Evolutionary conservation across 306 rosid genomes (phyloP).

Genomic region (Malus asiatica): DNA sequence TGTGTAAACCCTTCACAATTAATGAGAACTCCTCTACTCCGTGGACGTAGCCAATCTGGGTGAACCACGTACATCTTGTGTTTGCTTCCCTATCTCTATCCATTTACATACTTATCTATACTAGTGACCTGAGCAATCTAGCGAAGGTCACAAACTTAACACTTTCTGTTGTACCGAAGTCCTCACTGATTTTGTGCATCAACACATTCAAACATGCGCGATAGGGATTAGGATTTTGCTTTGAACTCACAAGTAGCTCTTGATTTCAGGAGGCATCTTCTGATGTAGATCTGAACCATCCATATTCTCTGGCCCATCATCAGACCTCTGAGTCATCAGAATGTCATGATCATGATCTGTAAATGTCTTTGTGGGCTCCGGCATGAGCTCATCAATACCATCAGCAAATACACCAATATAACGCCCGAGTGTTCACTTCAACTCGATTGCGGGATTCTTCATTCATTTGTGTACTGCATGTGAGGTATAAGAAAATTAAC

Average conservation of each 20-base stretch:
- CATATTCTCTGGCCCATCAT: slow-evolving; percentile 66
- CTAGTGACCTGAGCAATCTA: no score
- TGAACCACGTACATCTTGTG: no score
- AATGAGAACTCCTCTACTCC: no score
- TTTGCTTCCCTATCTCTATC: no score
- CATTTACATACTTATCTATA: no score
- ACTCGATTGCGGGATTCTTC: slow-evolving; percentile 76
- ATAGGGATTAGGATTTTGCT: background rate
- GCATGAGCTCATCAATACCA: slow-evolving; percentile 81
- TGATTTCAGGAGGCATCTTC: slow-evolving; percentile 85
- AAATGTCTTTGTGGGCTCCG: slow-evolving; percentile 74
- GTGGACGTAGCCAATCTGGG: no score
- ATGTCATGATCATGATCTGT: slow-evolving; percentile 90
- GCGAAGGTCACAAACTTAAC: no score
- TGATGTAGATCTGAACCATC: slow-evolving; percentile 77
- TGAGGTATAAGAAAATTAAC: no score
- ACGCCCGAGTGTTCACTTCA: slow-evolving; percentile 66
- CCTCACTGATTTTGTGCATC: no score
- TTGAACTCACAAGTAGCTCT: slow-evolving; percentile 70
- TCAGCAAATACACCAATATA: slow-evolving; percentile 73
- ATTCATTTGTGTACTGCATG: slow-evolving; percentile 36
- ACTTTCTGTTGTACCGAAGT: no score
- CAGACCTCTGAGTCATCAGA: slow-evolving; percentile 84
- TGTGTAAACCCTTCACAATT: no score
- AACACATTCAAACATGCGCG: background rate